These are phyloP conservation scores for Conoideocrella luteorostrata DNA, from an alignment of 2,329 filamentous ascomycete genomes.

Conservation along the genomic window DNA sequence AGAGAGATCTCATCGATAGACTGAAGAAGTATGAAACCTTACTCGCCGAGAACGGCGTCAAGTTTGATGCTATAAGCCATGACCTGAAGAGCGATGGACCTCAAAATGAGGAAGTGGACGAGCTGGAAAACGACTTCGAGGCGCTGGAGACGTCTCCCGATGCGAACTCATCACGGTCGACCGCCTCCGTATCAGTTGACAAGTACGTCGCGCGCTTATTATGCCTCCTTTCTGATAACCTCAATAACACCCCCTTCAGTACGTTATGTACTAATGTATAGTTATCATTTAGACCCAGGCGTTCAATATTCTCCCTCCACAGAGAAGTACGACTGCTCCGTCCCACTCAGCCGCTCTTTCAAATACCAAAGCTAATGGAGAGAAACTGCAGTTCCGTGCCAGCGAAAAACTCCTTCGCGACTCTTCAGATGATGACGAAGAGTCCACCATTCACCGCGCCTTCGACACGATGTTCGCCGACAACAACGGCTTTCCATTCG, in stretches of 20 bases:
- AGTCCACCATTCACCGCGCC: slow-evolving; percentile 49
- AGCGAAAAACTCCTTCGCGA: slow-evolving; percentile 42
- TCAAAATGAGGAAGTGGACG: slow-evolving; percentile 44
- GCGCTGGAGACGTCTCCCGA: slow-evolving; percentile 47
- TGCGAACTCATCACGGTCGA: slow-evolving; percentile 29
- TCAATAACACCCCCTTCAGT: not conserved
- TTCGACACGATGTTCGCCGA: slow-evolving; percentile 54
- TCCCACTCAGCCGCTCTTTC: not conserved
- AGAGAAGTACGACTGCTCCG: slow-evolving; percentile 37
- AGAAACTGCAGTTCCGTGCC: slow-evolving; percentile 39
- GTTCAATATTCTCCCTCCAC: slow-evolving; percentile 42
- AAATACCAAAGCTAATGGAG: not conserved
- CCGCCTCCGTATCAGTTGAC: slow-evolving; percentile 16
- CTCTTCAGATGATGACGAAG: slow-evolving; percentile 48
- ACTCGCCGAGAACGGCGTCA: slow-evolving; percentile 57
- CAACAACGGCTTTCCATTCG: slow-evolving; percentile 51
- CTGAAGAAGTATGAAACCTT: slow-evolving; percentile 62
- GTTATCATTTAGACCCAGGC: slow-evolving; percentile 4
- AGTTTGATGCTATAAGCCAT: slow-evolving; percentile 61
- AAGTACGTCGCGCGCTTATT: slow-evolving; percentile 9
- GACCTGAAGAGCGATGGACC: slow-evolving; percentile 27
- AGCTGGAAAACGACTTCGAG: slow-evolving; percentile 50
- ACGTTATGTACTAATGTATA: not conserved
- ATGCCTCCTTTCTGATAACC: too few relatives aligned
- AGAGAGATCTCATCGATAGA: slow-evolving; percentile 64